phyloP scores from a whole-genome alignment of 2,329 filamentous ascomycete species.

The Keithomyces neogunnii region DNA sequence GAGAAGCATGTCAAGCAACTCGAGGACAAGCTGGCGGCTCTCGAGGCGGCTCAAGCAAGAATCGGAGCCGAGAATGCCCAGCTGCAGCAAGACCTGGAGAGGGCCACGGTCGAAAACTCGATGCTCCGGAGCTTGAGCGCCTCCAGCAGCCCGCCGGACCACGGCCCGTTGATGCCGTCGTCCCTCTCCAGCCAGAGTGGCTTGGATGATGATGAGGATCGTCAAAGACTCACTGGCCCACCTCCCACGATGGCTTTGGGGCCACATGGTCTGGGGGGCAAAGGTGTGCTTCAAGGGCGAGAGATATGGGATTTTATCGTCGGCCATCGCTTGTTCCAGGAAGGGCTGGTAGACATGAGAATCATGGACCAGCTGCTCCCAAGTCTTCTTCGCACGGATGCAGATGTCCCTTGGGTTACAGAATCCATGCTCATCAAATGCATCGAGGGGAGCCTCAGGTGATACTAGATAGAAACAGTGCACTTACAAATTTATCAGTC shows the following conservation, averaged over 20 bases:
- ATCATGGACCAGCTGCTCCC: no score
- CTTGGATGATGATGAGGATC: no score
- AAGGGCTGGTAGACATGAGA: neutral
- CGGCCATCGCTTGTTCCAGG: neutral
- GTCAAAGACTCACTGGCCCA: neutral
- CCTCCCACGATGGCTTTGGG: neutral
- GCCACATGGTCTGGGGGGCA: neutral
- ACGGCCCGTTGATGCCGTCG: neutral
- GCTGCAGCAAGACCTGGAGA: neutral
- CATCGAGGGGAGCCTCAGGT: no score
- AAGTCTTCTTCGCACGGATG: no score
- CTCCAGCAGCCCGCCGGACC: neutral
- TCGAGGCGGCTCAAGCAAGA: neutral
- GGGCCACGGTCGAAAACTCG: neutral
- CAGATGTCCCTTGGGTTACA: no score
- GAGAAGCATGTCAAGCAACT: neutral
- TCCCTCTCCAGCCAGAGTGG: neutral
- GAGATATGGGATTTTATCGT: neutral
- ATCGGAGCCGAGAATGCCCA: neutral
- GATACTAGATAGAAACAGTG: no score
- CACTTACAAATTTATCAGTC: no score
- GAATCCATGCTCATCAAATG: no score
- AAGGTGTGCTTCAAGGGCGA: neutral
- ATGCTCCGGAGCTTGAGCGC: neutral
- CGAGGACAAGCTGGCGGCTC: neutral